phyloP scores from a whole-genome alignment of 164 flowering plant species.

The Pachysandra terminalis region DNA sequence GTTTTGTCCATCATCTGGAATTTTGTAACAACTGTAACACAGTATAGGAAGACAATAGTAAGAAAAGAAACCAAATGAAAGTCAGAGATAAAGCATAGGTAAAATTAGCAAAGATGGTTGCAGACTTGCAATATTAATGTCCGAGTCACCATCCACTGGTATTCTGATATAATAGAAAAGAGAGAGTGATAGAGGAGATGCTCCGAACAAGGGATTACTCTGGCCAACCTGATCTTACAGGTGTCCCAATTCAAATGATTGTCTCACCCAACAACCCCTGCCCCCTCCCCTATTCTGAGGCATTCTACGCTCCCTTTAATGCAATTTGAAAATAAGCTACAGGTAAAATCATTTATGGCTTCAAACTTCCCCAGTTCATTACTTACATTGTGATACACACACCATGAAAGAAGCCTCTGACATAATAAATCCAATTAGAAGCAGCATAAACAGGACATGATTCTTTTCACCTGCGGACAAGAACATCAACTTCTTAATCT shows the following conservation, averaged over 20 bases:
- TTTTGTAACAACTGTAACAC: slow-evolving; percentile 27
- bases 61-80: slow-evolving; percentile 2
- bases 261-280: too few relatives aligned
- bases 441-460: slow-evolving; percentile 52
- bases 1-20: slow-evolving; percentile 10
- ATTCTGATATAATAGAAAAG: too few relatives aligned
- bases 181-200: too few relatives aligned
- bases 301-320: too few relatives aligned
- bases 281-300: too few relatives aligned
- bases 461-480: slow-evolving; percentile 55
- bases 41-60: background rate
- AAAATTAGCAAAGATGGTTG: too few relatives aligned
- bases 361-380: background rate
- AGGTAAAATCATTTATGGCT: background rate
- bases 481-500: slow-evolving; percentile 1
- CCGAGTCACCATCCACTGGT: too few relatives aligned
- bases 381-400: slow-evolving; percentile 50
- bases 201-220: too few relatives aligned
- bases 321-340: too few relatives aligned
- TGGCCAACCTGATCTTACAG: too few relatives aligned
- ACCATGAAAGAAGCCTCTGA: slow-evolving; percentile 50
- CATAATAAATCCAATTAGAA: slow-evolving; percentile 55
- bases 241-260: too few relatives aligned
- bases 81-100: background rate
- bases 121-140: too few relatives aligned